Conservation (phyloP, 257 asterid genomes). For the Solanum okadae region DNA sequence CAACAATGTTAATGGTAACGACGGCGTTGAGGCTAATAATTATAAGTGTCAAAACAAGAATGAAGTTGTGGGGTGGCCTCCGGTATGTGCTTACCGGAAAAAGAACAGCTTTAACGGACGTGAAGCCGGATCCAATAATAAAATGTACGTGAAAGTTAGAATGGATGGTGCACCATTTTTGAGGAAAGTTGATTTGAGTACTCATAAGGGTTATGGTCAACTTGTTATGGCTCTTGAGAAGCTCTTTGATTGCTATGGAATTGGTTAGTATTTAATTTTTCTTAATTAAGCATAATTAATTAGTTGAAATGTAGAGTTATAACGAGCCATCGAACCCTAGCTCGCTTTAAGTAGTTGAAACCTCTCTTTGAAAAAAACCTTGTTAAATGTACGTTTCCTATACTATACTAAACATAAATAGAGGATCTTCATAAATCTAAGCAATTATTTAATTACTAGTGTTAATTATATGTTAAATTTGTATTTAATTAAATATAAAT, state of each 20-base stretch:
- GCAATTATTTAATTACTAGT: background rate
- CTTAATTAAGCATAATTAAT: background rate
- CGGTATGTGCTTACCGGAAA: slow-evolving; percentile 55
- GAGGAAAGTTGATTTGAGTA: slow-evolving; percentile 58
- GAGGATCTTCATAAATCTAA: background rate
- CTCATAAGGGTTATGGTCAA: slow-evolving; percentile 35
- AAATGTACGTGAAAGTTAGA: slow-evolving; percentile 72
- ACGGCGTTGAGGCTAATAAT: background rate
- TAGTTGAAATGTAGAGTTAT: background rate
- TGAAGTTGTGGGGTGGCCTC: slow-evolving; percentile 89
- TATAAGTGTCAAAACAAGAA: slow-evolving; percentile 8
- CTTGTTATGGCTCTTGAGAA: slow-evolving; percentile 50
- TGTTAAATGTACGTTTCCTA: background rate
- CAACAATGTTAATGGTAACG: background rate
- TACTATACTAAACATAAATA: background rate
- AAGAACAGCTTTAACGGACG: slow-evolving; percentile 21
- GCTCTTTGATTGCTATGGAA: slow-evolving; percentile 49
- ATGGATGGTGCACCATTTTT: slow-evolving; percentile 88
- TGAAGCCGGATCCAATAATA: slow-evolving; percentile 1
- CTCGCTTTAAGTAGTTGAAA: too few relatives aligned
- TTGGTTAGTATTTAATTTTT: slow-evolving; percentile 24
- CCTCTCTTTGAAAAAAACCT: background rate
- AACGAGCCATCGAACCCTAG: background rate
- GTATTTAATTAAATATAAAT: background rate
- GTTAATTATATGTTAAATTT: background rate